Evolutionary conservation across 805 yeast genomes (phyloP), one percentile per base, ranked within the genome.

Genomic region (Wickerhamomyces ciferrii): DNA sequence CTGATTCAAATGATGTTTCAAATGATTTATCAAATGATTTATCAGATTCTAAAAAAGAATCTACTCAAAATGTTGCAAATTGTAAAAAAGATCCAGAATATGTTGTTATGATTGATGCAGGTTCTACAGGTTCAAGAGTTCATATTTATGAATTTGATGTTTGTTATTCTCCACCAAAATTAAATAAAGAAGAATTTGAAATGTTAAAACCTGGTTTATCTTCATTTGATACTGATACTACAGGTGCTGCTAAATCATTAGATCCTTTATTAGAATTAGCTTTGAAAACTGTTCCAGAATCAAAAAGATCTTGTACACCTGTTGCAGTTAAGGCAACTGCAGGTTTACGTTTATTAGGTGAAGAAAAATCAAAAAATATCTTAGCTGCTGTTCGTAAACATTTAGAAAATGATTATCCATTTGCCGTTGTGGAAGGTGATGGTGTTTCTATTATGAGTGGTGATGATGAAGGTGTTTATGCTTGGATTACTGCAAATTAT

Each of bases 281-380:
- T 0, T 59, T 91, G 55, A 72, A 81, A 32, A 67, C 81, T 15
- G 87, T 94, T 44, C 99, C 99, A 31, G 73, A 75, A 50, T 75
- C 75, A 39, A 71, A 76, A 59, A 89, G 81, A 58, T 66, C 72
- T 0, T 94, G 98, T 69, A 83, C 98, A 2, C 99, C 98, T 7
- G 78, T 94, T 41, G 95, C 97, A 1, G 96, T 94, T 40, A 92
- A 91, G 71, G 99, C 99, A 45, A 94, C 99, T 42, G 99, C 99
- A 25, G 99, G 99, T 36, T 76, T 94, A 61, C 81, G 99, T 67
- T 63, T 85, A 52, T 72, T 91, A 44, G 98, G 99, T 47, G 79
- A 78, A 43, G 84, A 75, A 43, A 85, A 85, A 63, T 76, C 96
- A 5, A 66, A 66, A 23, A 79, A 77, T 40, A 94, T 94, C 47